phyloP scores from a whole-genome alignment of 2,329 filamentous ascomycete genomes.

The Nectriaceae sp. region DNA sequence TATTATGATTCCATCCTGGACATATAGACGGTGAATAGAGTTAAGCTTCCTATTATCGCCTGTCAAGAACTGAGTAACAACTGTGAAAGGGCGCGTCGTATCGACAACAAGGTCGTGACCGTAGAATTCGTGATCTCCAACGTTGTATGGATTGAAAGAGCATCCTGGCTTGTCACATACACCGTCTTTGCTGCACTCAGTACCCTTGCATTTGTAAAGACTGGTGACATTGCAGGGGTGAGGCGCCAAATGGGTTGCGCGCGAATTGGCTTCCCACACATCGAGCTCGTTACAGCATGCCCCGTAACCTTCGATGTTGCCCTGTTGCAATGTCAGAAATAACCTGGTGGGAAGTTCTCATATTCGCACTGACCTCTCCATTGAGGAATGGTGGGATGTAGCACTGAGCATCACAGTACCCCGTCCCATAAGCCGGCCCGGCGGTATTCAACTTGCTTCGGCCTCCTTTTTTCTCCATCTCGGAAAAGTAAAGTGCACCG shows the following conservation, averaged over 20 bases:
- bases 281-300: slow-evolving; percentile 58
- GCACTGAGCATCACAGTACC: slow-evolving; percentile 66
- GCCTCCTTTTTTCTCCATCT: slow-evolving; percentile 61
- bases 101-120: slow-evolving; percentile 37
- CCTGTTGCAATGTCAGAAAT: slow-evolving; percentile 10
- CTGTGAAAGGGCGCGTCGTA: slow-evolving; percentile 41
- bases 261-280: slow-evolving; percentile 56
- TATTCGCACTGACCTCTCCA: slow-evolving; percentile 40
- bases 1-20: slow-evolving; percentile 36
- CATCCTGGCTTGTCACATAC: slow-evolving; percentile 49
- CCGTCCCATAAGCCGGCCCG: slow-evolving; percentile 62
- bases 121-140: slow-evolving; percentile 32
- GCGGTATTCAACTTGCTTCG: slow-evolving; percentile 48
- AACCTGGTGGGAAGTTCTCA: accelerated
- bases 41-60: slow-evolving; percentile 45
- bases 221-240: slow-evolving; percentile 49
- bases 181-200: slow-evolving; percentile 38
- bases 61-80: slow-evolving; percentile 53
- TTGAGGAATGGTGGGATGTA: slow-evolving; percentile 52
- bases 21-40: slow-evolving; percentile 49
- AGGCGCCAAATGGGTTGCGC: slow-evolving; percentile 46
- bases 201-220: slow-evolving; percentile 46
- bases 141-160: slow-evolving; percentile 44
- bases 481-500: slow-evolving; percentile 63
- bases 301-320: slow-evolving; percentile 26